Evolutionary conservation across 345 rosid species (phyloP).

Genomic region (Kernera saxatilis): DNA sequence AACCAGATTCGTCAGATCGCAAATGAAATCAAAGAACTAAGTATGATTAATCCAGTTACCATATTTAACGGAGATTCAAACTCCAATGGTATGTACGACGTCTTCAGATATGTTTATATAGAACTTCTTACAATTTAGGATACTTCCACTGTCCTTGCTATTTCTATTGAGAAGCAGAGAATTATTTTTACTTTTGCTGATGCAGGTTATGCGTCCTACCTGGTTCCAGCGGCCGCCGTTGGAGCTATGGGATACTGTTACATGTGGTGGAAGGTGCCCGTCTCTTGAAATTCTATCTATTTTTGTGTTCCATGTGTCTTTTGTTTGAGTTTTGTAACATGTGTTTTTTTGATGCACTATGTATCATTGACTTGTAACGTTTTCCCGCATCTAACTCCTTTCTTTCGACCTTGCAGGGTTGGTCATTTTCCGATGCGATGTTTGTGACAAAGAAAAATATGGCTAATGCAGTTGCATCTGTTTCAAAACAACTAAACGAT

Average conservation of each 20-base stretch:
- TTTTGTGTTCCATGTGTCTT: background rate
- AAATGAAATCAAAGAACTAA: constrained; percentile 83
- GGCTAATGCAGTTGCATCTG: constrained; percentile 67
- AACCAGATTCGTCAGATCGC: constrained; percentile 72
- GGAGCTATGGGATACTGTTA: constrained; percentile 96
- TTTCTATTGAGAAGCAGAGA: background rate
- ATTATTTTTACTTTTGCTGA: constrained; percentile 13
- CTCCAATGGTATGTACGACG: constrained; percentile 39
- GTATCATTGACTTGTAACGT: background rate
- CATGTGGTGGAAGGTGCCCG: constrained; percentile 87
- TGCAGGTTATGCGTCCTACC: constrained; percentile 68
- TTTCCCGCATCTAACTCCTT: background rate
- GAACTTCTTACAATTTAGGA: background rate
- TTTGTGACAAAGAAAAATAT: constrained; percentile 88
- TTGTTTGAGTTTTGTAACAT: background rate
- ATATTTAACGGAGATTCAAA: constrained; percentile 59
- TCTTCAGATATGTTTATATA: background rate
- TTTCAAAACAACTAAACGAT: constrained; percentile 80
- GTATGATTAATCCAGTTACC: constrained; percentile 61
- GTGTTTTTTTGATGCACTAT: background rate
- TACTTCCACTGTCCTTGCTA: background rate
- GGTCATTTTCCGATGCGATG: constrained; percentile 84
- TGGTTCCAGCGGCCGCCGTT: constrained; percentile 85
- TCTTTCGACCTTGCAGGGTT: constrained; percentile 52
- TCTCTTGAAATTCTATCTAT: background rate